Conservation (phyloP, 345 rosid species). For the Populus davidiana region DNA sequence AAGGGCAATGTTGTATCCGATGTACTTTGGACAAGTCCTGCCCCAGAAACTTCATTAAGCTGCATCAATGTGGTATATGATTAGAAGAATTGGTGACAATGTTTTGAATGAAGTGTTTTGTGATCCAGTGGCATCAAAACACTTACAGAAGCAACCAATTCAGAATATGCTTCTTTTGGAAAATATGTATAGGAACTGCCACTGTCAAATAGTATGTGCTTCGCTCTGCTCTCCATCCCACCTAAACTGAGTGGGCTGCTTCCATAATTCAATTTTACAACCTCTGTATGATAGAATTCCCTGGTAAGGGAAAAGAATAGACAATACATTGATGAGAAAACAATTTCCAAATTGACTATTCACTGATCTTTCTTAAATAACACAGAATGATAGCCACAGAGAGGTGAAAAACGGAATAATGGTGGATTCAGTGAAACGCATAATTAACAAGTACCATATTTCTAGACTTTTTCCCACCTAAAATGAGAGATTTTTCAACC, state of each 20-base stretch:
- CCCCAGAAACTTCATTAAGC: slow-evolving; percentile 49
- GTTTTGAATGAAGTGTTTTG: background rate
- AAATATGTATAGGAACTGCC: slow-evolving; percentile 96
- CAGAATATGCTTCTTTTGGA: slow-evolving; percentile 61
- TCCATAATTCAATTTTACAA: slow-evolving; percentile 64
- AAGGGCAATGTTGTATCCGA: slow-evolving; percentile 70
- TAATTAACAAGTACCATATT: background rate
- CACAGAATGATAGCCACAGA: background rate
- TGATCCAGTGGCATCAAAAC: background rate
- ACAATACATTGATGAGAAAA: background rate
- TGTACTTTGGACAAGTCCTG: slow-evolving; percentile 48
- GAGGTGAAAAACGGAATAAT: background rate
- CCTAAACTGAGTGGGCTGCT: slow-evolving; percentile 51
- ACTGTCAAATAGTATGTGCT: slow-evolving; percentile 60
- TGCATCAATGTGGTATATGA: slow-evolving; percentile 29
- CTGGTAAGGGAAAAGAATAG: slow-evolving; percentile 35
- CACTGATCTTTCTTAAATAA: background rate
- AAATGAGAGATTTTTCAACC: background rate
- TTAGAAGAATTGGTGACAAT: background rate
- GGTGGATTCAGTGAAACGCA: background rate
- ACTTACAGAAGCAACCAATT: slow-evolving; percentile 70
- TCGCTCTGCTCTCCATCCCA: slow-evolving; percentile 31
- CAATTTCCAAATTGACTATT: background rate
- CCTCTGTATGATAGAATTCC: slow-evolving; percentile 50
- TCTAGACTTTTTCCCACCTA: background rate